Percentiles rank a stretch among this genome's conserved stretches.
Evolutionary conservation across 371 early-diverging fungal genomes (phyloP).

Genomic region (Mucor sp.): DNA sequence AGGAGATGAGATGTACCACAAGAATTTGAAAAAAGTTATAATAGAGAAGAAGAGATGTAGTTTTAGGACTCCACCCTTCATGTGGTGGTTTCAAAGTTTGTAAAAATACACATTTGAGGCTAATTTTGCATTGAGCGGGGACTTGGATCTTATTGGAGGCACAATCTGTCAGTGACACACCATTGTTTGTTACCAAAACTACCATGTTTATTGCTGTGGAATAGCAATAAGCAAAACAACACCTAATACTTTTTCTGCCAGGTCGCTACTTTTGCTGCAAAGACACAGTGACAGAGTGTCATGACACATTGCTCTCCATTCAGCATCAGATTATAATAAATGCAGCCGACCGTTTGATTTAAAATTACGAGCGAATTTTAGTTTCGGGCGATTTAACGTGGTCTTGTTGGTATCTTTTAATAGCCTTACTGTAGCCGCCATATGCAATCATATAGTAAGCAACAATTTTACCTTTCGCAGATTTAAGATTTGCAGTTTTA

Average conservation of each 20-base stretch:
- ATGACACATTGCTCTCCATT: neutral
- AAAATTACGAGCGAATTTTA: neutral
- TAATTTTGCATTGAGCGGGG: neutral
- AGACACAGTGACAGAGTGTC: too few relatives aligned
- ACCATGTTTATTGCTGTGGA: neutral
- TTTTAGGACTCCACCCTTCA: neutral
- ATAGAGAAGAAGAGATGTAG: neutral
- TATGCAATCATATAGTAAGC: too few relatives aligned
- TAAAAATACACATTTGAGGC: neutral
- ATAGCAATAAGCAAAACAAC: neutral
- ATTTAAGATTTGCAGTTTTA: too few relatives aligned
- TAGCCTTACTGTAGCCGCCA: too few relatives aligned
- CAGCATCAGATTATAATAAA: neutral
- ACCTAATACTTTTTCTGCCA: neutral
- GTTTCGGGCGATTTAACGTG: neutral
- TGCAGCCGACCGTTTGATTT: neutral
- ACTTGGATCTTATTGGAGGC: neutral
- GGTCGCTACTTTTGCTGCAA: too few relatives aligned
- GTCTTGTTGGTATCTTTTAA: too few relatives aligned
- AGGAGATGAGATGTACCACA: neutral
- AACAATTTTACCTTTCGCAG: too few relatives aligned
- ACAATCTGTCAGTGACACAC: neutral
- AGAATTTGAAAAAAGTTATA: neutral
- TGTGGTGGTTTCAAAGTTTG: neutral
- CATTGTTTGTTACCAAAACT: neutral